Base-by-base conservation (phyloP, 179 eudicot genomes). In the Beta macrorhiza region DNA sequence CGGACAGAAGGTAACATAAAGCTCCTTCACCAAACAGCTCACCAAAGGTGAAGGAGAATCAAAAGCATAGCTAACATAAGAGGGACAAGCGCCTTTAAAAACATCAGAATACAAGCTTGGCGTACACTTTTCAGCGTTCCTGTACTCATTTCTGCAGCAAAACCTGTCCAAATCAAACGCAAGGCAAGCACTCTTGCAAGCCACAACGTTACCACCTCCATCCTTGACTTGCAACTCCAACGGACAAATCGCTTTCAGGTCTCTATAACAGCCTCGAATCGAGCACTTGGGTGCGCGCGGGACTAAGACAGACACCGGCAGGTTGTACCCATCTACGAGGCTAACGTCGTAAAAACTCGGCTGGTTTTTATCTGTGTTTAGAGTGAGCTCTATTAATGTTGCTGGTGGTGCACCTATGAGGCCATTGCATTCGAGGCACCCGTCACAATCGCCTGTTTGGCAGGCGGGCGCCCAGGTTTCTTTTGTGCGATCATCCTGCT, bases 131-230 rank as follows among this genome's bases (percentile, higher is more conserved):
- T 84, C 81, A 0, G 96, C 90, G 3, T 79, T 89, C 75, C 90
- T 88, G 79, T 81, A 93, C 80, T 82, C 90, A 64, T 89, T 89
- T 85, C 93, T 82, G 67, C 97, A 92, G 29, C 98, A 92, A 63
- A 92, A 93, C 61, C 79, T 83, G 73, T 92, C 97, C 4, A 17
- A 16, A 65, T 89, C 20, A 29, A 88, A 93, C 7, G 92, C 98
- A 87, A 93, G 85, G n/a, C 96, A 93, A 11, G 89, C 96, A 71
- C 98, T 93, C n/a, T 90, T 91, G 81, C 98, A 93, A 15, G 92
- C 98, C 71, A 90, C 96, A 20, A 91, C 90, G 52, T 88, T 86
- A 2, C 93, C 89, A 2, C 29, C 4, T 0, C 44, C 75, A 65
- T 87, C 89, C 77, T 61, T 49, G 0, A 90, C 88, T 73, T 83